Base-by-base conservation (phyloP, 1,284 basidiomycete genomes). In the Cryptococcus deneoformans region DNA sequence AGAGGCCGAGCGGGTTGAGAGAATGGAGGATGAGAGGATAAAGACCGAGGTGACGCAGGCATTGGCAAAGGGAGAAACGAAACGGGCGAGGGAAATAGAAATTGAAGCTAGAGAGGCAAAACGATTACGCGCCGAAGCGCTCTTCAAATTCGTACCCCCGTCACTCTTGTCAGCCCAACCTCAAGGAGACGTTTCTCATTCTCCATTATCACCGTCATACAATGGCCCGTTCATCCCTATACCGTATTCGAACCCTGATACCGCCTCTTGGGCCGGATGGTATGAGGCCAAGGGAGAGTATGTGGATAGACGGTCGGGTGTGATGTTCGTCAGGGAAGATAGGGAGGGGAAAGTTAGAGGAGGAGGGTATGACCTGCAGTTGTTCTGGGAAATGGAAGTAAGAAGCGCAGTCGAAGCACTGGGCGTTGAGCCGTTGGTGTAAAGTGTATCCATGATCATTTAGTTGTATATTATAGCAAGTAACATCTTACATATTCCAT, bases 341-440 rank as follows among this genome's bases (percentile, higher is more conserved):
- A 78, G 83, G 54, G 87, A 90, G 63, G 87, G 88, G 4, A 86
- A 88, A 66, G 88, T 90, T 83, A 80, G 87, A 46, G 90, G 85
- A 8, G 93, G 91, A 14, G 92, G 91, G 2, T 96, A 90, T 72
- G 82, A 82, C 64, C 80, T 92, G 9, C 83, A 87, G 58, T 86
- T 92, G 71, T 89, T 89, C 51, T 95, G 92, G 92, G 87, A 89
- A 67, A 83, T 91, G 65, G 90, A 90, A 24, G 73, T 95, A 48
- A 80, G 87, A 52, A 84, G 78, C 64, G 88, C 89, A 1, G 87
- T 93, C 20, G 87, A 88, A 55, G 88, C 85, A 1, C 75, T 95
- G 53, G 77, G 72, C 46, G 62, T 77, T 12, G 66, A 66, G 53
- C 76, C 77, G 45, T 39, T 76, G 20, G 46, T 50, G 14, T 57